A percentile compares a stretch with the other conserved stretches of the same genome.
phyloP scores from a whole-genome alignment of 164 flowering plant species.

The Magnolia changhungtana region DNA sequence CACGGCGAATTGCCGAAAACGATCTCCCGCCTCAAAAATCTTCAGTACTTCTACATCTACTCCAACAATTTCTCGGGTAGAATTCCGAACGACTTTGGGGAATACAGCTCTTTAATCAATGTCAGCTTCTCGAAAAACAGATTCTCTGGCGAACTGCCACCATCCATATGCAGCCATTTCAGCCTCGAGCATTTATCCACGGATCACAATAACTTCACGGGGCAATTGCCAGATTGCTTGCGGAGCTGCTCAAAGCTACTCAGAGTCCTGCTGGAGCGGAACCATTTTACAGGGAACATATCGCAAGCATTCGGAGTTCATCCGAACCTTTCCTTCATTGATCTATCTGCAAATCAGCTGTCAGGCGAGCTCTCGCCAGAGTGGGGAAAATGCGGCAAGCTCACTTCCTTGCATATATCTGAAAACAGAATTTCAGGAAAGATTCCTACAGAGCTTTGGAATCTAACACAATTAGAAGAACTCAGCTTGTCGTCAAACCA shows the following conservation, averaged over 20 bases:
- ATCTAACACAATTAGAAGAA: constrained; percentile 9
- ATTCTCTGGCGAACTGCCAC: constrained; percentile 63
- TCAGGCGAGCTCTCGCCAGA: constrained; percentile 17
- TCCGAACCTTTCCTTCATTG: constrained; percentile 21
- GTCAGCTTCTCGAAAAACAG: constrained; percentile 60
- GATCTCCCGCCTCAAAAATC: constrained; percentile 28
- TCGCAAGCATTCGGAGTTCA: constrained; percentile 35
- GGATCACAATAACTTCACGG: constrained; percentile 45
- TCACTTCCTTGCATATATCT: constrained; percentile 15
- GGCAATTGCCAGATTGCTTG: constrained; percentile 38
- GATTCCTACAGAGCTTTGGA: constrained; percentile 21
- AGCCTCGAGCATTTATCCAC: constrained; percentile 32
- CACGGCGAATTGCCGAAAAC: constrained; percentile 34
- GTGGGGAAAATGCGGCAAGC: constrained; percentile 20
- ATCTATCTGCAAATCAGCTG: constrained; percentile 20
- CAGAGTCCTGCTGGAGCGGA: constrained; percentile 53
- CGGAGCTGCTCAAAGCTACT: constrained; percentile 37
- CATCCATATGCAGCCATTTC: constrained; percentile 46
- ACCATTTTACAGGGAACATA: constrained; percentile 43
- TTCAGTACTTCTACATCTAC: constrained; percentile 20
- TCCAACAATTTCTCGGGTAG: constrained; percentile 37
- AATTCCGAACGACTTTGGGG: constrained; percentile 41
- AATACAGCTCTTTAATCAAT: constrained; percentile 16
- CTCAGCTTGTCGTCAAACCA: constrained; percentile 20
- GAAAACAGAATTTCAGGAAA: constrained; percentile 20